Evolutionary conservation across 371 early-diverging fungal species (phyloP), one percentile per base, ranked within the genome.

Genomic region (Zopfochytrium polystomum): DNA sequence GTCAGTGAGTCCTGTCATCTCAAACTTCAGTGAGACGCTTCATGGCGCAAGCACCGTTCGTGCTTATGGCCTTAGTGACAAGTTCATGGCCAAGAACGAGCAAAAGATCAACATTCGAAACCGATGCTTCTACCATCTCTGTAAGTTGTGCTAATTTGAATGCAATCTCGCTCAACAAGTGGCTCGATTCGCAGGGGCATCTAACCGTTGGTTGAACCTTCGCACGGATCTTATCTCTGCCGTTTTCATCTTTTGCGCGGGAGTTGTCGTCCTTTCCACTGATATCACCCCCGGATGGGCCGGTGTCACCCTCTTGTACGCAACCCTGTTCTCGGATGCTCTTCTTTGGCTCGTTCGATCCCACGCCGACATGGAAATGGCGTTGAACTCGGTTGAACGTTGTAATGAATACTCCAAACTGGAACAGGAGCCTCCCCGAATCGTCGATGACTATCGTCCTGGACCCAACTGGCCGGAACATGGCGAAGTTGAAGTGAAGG

Each of bases 181-280:
- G 51, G 31, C 11, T 20, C 35, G 18, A 7, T 18, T 38, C 38
- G 11, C 38, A 38, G 38, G 91, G 91, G 85, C 85, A 5, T 82
- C 86, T 44, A 93, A 92, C 77, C 87, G 92, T 47, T 93, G 95
- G 96, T 75, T 94, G n/a, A 85, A 85, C 58, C 69, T 87, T 47
- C 88, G 93, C 38, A 83, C 87, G 15, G 92, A 92, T 42, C 33
- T 82, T 0, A 60, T 86, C 7, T 83, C 87, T 27, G 81, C 90
- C 7, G 58, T 87, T 32, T 84, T 92, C 26, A 74, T 87, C 3
- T 86, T 88, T 70, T 76, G 78, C 56, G 84, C 89, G 35, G 88
- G 89, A 25, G 20, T 83, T 81, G 30, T 71, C 83, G 30, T 58
- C 84, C 30, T 60, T 71, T 48, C 75, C 4, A 55, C 73, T 11